phyloP scores from a whole-genome alignment of 208 protist species.

The Endotrypanum monterogeii region DNA sequence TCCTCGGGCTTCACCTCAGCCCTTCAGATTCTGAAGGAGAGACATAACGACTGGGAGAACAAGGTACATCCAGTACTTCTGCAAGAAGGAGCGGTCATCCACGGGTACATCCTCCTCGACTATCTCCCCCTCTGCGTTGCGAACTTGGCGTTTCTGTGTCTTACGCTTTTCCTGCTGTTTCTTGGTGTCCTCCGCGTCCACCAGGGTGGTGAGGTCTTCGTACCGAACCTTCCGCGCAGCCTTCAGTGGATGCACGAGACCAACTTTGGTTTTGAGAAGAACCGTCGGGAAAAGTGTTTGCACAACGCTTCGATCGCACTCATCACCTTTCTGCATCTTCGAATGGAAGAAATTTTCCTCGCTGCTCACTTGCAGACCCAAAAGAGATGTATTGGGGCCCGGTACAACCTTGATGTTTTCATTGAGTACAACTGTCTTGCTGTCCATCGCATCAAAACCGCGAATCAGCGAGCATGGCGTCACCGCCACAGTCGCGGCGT shows the following conservation, averaged over 20 bases:
- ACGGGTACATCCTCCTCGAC: constrained; percentile 71
- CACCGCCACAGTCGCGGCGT: constrained; percentile 49
- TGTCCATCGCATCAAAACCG: constrained; percentile 82
- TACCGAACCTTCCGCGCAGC: constrained; percentile 62
- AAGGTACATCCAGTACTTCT: constrained; percentile 92
- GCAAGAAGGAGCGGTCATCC: constrained; percentile 77
- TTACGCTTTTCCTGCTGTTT: constrained; percentile 38
- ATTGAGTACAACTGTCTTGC: constrained; percentile 65
- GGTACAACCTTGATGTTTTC: constrained; percentile 70
- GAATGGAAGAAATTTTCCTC: constrained; percentile 88
- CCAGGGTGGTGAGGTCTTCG: constrained; percentile 59
- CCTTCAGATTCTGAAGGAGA: constrained; percentile 62
- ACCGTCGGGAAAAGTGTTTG: constrained; percentile 82
- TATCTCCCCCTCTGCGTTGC: constrained; percentile 54
- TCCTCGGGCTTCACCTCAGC: constrained; percentile 10
- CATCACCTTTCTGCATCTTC: constrained; percentile 82
- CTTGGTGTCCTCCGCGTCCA: constrained; percentile 11
- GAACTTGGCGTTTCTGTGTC: constrained; percentile 40
- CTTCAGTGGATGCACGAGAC: constrained; percentile 41
- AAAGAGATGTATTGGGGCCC: constrained; percentile 47
- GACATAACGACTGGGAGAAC: constrained; percentile 66
- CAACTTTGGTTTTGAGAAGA: constrained; percentile 42
- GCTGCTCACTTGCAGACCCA: constrained; percentile 76
- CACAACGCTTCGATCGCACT: constrained; percentile 84
- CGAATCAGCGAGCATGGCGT: constrained; percentile 85